Evolutionary conservation across 2,329 filamentous ascomycete genomes (phyloP).

Genomic region (Byssochlamys sp.): DNA sequence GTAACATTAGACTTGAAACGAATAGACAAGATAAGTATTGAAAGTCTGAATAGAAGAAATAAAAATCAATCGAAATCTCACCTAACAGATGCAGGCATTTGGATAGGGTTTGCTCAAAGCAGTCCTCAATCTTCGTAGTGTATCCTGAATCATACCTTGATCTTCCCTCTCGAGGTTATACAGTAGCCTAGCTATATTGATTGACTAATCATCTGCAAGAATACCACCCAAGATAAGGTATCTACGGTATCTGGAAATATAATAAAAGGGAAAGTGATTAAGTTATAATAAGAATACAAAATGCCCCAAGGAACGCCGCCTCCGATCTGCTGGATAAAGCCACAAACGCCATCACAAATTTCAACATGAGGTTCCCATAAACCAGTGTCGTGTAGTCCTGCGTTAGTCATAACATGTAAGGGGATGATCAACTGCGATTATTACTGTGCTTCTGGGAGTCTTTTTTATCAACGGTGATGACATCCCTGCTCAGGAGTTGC

Average conservation of each 20-base stretch:
- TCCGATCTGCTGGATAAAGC: not conserved
- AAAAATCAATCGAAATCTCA: no score
- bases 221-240: no score
- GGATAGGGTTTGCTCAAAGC: no score
- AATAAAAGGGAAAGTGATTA: not conserved
- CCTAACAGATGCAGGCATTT: no score
- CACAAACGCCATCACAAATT: not conserved
- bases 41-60: no score
- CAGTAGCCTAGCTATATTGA: no score
- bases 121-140: no score
- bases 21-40: no score
- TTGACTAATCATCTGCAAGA: no score
- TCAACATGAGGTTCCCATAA: not conserved
- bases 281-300: not conserved
- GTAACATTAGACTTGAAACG: no score
- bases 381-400: not conserved
- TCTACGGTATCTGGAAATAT: not conserved
- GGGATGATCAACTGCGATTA: not conserved
- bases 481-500: slow-evolving; percentile 50
- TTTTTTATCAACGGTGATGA: slow-evolving; percentile 41
- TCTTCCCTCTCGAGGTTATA: no score
- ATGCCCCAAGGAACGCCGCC: not conserved
- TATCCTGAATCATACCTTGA: no score
- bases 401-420: not conserved
- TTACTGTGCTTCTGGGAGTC: slow-evolving; percentile 29